A percentile compares a stretch with the other conserved stretches of the same genome.
Evolutionary conservation across 139 green algal genomes (phyloP).

Genomic region (Micromonas pusilla): DNA sequence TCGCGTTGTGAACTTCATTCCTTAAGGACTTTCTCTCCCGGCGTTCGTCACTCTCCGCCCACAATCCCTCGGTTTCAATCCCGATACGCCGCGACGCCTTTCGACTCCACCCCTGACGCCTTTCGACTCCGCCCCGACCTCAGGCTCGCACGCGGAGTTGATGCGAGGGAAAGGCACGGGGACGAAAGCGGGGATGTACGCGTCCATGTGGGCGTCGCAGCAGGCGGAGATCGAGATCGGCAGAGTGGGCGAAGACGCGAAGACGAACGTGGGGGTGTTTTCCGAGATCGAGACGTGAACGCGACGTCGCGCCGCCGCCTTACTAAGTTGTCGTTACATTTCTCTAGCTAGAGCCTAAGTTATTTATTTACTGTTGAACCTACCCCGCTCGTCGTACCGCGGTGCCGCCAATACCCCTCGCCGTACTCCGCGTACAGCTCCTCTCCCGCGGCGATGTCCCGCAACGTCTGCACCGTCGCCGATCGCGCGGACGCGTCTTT

Average conservation of each 20-base stretch:
- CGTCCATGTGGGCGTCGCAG: constrained; percentile 44
- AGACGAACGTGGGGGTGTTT: neutral
- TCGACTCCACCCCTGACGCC: too few relatives aligned
- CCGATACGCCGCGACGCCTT: too few relatives aligned
- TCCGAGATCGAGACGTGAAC: neutral
- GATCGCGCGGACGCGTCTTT: neutral
- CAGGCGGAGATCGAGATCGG: neutral
- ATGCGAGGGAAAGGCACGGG: constrained; percentile 31
- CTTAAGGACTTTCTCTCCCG: too few relatives aligned
- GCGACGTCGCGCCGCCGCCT: neutral
- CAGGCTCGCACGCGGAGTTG: constrained; percentile 59
- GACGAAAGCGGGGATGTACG: constrained; percentile 29
- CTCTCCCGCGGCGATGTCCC: neutral
- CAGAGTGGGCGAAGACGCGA: neutral
- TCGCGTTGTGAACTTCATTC: too few relatives aligned
- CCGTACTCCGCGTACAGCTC: constrained; percentile 23
- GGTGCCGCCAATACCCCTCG: constrained; percentile 1
- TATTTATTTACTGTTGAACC: neutral
- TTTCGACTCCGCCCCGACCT: too few relatives aligned
- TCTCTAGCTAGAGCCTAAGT: neutral
- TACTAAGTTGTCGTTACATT: neutral
- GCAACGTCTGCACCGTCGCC: neutral
- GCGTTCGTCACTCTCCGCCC: too few relatives aligned
- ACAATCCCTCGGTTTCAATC: too few relatives aligned
- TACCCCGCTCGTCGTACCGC: neutral